These are phyloP conservation scores for Dactylellina leptospora DNA, from an alignment of 2,329 filamentous ascomycete species.

Conservation along the genomic window DNA sequence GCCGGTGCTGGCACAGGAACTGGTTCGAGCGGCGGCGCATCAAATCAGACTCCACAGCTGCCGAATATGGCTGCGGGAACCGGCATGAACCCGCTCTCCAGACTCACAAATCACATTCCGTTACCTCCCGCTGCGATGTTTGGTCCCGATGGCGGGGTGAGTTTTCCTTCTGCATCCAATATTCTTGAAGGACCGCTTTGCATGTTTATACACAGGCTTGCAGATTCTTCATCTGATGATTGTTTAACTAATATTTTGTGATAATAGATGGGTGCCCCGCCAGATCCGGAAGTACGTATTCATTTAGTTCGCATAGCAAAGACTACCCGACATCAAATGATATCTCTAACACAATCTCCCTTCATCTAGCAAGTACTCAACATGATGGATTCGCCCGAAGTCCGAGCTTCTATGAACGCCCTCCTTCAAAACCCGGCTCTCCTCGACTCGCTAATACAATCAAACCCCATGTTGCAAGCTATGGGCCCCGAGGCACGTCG, in stretches of 20 bases:
- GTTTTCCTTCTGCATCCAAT: slow-evolving; percentile 63
- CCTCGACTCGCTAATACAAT: slow-evolving; percentile 91
- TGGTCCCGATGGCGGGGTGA: slow-evolving; percentile 90
- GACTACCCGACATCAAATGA: slow-evolving; percentile 4
- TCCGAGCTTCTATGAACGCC: slow-evolving; percentile 88
- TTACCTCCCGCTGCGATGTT: slow-evolving; percentile 89
- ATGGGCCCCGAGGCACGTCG: slow-evolving; percentile 78
- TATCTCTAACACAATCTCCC: background rate
- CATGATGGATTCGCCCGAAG: slow-evolving; percentile 87
- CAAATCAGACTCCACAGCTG: slow-evolving; percentile 66
- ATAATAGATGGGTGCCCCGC: slow-evolving; percentile 85
- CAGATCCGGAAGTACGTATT: slow-evolving; percentile 70
- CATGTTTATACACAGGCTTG: no score
- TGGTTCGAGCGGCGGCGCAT: slow-evolving; percentile 11
- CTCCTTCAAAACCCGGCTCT: slow-evolving; percentile 94
- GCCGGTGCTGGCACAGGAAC: slow-evolving; percentile 17
- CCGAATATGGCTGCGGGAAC: slow-evolving; percentile 82
- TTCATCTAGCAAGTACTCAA: slow-evolving; percentile 70
- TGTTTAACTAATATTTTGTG: no score
- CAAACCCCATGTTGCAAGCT: slow-evolving; percentile 81
- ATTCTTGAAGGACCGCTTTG: no score
- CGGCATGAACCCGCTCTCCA: slow-evolving; percentile 87
- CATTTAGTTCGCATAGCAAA: background rate
- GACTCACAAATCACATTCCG: slow-evolving; percentile 90
- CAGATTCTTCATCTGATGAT: no score